Evolutionary conservation across 2,329 filamentous ascomycete species (phyloP), one percentile per base, ranked within the genome.

Genomic region (Davidsoniella eucalypti): DNA sequence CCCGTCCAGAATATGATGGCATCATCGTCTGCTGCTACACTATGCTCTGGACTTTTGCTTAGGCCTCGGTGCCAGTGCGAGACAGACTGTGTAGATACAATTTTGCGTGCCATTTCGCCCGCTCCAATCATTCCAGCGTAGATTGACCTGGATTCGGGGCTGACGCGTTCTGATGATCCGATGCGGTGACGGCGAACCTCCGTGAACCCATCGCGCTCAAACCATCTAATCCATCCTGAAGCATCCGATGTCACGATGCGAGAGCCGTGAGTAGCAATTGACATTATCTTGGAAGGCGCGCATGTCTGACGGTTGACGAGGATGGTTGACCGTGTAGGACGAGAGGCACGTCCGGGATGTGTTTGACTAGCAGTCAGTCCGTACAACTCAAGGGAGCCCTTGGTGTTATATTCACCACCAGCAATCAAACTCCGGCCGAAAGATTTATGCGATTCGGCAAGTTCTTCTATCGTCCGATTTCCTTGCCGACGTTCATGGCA

Each of bases 351-450:
- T 3, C 36, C 40, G 2, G 40, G 39, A 7, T 39, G 18, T 6
- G 21, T 16, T 12, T 14, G 39, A 33, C 50, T 59, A 41, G 56
- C 60, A 40, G 56, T 64, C 21, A 86, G 65, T 12, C 79, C 78
- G 62, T 94, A 94, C n/a, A 94, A 67, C 60, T 96, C 90, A 2
- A 96, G 69, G 0, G 84, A 88, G 0, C 90, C 90, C 62, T 92
- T 88, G 29, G 83, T 86, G 57, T 92, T 93, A 67, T 95, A 95
- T 60, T 90, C 85, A 4, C 88, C 90, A 38, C 84, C 85, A 2
- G 87, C 85, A 47, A 94, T 75, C 23, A 95, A 65, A 0, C 82
- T 87, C 43, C 80, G 71, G 0, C 80, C 73, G 10, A 63, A 72
- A 0, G 64, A 58, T 0, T 63, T 61, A n/a, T 59, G 64, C 56